Evolutionary conservation across 768 basidiomycete species (phyloP).

Genomic region (Mycena metata): DNA sequence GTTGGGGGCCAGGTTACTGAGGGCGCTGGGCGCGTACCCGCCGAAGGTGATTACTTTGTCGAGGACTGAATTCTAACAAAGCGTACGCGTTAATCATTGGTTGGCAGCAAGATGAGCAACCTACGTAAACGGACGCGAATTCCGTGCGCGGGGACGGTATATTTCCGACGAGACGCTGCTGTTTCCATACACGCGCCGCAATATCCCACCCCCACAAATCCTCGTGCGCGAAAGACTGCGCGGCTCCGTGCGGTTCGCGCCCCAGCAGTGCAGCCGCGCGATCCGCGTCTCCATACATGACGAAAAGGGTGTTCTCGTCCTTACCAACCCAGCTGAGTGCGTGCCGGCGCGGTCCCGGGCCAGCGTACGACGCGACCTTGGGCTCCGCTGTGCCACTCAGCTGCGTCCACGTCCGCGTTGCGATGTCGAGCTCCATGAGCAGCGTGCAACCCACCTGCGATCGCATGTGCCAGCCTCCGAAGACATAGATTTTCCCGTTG

Average conservation of each 20-base stretch:
- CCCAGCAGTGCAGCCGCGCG: slow-evolving; percentile 44
- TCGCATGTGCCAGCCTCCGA: slow-evolving; percentile 50
- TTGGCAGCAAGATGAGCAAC: slow-evolving; percentile 2
- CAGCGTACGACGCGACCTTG: slow-evolving; percentile 33
- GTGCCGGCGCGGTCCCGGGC: slow-evolving; percentile 52
- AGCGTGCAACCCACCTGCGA: slow-evolving; percentile 51
- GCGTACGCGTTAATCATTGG: neutral
- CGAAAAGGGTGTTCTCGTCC: slow-evolving; percentile 47
- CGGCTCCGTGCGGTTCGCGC: slow-evolving; percentile 42
- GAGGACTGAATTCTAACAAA: slow-evolving; percentile 31
- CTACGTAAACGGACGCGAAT: slow-evolving; percentile 46
- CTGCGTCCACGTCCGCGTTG: slow-evolving; percentile 44
- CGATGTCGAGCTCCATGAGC: slow-evolving; percentile 49
- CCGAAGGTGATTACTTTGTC: slow-evolving; percentile 55
- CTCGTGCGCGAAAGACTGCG: slow-evolving; percentile 37
- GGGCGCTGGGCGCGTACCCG: slow-evolving; percentile 52
- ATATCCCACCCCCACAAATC: slow-evolving; percentile 53
- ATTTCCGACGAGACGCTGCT: slow-evolving; percentile 49
- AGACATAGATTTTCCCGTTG: slow-evolving; percentile 53
- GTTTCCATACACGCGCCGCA: slow-evolving; percentile 43
- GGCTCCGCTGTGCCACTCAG: slow-evolving; percentile 40
- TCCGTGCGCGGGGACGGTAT: slow-evolving; percentile 49
- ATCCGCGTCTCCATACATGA: slow-evolving; percentile 54
- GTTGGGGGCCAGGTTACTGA: slow-evolving; percentile 33
- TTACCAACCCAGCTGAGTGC: slow-evolving; percentile 52